These are phyloP conservation scores for Ascochyta viciae-villosae DNA, from an alignment of 2,329 filamentous ascomycete genomes.

Conservation along the genomic window DNA sequence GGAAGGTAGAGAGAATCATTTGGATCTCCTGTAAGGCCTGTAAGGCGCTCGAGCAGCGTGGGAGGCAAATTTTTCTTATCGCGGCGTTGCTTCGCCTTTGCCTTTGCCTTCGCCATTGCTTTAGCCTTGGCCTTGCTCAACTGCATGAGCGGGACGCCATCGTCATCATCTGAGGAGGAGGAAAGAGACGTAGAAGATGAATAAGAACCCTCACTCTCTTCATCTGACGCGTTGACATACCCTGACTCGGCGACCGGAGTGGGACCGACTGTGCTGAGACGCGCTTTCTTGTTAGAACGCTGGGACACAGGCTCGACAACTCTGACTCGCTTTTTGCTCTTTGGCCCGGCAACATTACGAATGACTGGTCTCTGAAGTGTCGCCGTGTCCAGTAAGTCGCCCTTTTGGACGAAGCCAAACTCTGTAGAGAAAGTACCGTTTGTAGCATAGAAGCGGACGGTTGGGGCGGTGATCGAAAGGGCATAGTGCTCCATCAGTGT, in stretches of 20 bases:
- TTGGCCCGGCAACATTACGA: neutral
- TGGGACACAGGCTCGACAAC: slow-evolving; percentile 20
- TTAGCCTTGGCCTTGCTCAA: slow-evolving; percentile 3
- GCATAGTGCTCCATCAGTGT: neutral
- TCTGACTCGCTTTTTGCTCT: slow-evolving; percentile 31
- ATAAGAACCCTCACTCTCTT: slow-evolving; percentile 16
- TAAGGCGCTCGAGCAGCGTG: slow-evolving; percentile 44
- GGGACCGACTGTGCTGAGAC: neutral
- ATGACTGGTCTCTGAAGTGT: neutral
- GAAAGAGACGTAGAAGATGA: slow-evolving; percentile 5
- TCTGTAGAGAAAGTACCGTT: slow-evolving; percentile 58
- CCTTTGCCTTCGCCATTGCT: slow-evolving; percentile 1
- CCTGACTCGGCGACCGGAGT: neutral
- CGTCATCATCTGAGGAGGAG: slow-evolving; percentile 19
- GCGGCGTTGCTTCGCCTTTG: slow-evolving; percentile 12
- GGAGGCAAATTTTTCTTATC: slow-evolving; percentile 22
- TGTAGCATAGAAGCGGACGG: slow-evolving; percentile 44
- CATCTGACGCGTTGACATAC: slow-evolving; percentile 6
- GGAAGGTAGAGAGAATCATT: slow-evolving; percentile 37
- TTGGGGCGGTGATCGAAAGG: slow-evolving; percentile 27
- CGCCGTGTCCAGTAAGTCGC: slow-evolving; percentile 14
- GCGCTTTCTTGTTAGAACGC: slow-evolving; percentile 22
- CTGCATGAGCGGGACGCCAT: slow-evolving; percentile 13
- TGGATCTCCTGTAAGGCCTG: slow-evolving; percentile 43
- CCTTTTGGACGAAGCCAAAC: slow-evolving; percentile 18